Evolutionary conservation across 192 early-diverging fungal species (phyloP).

Genomic region (Podila epigama): DNA sequence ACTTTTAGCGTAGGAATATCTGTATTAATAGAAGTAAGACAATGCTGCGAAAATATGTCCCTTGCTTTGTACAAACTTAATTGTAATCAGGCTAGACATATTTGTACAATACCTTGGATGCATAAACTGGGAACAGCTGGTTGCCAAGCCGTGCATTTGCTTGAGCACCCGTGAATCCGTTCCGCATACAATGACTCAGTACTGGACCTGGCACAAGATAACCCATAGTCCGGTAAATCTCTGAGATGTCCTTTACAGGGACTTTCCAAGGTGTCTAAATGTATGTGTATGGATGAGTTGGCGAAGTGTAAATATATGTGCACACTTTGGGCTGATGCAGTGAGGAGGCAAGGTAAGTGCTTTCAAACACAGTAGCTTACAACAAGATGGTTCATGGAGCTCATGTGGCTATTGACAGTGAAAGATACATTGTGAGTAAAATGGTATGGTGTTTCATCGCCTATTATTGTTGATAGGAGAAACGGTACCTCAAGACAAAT

Average conservation of each 20-base stretch:
- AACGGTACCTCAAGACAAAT: conserved; percentile 64
- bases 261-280: conserved; percentile 60
- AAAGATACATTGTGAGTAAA: no score
- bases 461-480: no score
- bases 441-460: no score
- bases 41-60: no score
- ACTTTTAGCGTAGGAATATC: conserved; percentile 53
- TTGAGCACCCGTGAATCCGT: conserved; percentile 66
- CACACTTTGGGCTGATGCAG: no score
- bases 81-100: background rate
- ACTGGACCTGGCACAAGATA: conserved; percentile 44
- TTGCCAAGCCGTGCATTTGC: conserved; percentile 62
- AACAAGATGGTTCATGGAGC: conserved; percentile 33
- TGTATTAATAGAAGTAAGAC: no score
- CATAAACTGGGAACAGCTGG: conserved; percentile 64
- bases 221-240: conserved; percentile 65
- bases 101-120: conserved; percentile 50
- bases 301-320: background rate
- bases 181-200: conserved; percentile 62
- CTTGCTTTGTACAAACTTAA: conserved; percentile 39
- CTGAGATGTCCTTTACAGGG: conserved; percentile 68
- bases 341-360: no score
- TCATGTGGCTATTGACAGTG: conserved; percentile 17
- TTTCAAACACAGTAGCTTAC: conserved; percentile 1
- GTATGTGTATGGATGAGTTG: background rate